These are phyloP conservation scores for Trichoderma sp. DNA, from an alignment of 2,329 filamentous ascomycete genomes.

Conservation along the genomic window DNA sequence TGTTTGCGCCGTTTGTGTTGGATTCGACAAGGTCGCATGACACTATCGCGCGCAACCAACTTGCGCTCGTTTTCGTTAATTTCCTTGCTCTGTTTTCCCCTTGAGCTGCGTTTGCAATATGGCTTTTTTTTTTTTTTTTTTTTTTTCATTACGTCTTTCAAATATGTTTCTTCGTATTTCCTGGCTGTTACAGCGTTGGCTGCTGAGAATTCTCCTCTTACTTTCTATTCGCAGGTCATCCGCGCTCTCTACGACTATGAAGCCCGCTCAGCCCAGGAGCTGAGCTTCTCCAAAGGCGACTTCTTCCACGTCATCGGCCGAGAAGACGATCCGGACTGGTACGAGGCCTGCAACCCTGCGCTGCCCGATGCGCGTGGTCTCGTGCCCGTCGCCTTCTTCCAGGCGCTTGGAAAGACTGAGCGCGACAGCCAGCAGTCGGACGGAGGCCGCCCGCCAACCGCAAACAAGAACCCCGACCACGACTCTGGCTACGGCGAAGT, in stretches of 20 bases:
- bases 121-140: too few relatives aligned
- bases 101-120: conserved; percentile 15
- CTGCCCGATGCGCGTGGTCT: conserved; percentile 84
- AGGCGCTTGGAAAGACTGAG: conserved; percentile 87
- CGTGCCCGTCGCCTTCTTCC: conserved; percentile 92
- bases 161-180: conserved; percentile 15
- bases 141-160: conserved; percentile 24
- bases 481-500: conserved; percentile 76
- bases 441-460: conserved; percentile 48
- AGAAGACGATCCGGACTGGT: conserved; percentile 95
- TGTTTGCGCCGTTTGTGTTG: neutral
- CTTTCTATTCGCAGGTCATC: conserved; percentile 70
- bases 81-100: neutral
- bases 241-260: conserved; percentile 93
- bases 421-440: conserved; percentile 79
- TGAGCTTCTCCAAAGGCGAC: conserved; percentile 91
- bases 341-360: conserved; percentile 95
- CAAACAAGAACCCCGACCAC: conserved; percentile 69
- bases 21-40: conserved; percentile 24
- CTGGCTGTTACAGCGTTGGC: neutral
- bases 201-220: neutral
- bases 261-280: conserved; percentile 72
- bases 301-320: conserved; percentile 98
- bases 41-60: conserved; percentile 13
- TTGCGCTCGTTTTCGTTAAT: neutral